Evolutionary conservation across 257 asterid genomes (phyloP).

Genomic region (Agastache rugosa): DNA sequence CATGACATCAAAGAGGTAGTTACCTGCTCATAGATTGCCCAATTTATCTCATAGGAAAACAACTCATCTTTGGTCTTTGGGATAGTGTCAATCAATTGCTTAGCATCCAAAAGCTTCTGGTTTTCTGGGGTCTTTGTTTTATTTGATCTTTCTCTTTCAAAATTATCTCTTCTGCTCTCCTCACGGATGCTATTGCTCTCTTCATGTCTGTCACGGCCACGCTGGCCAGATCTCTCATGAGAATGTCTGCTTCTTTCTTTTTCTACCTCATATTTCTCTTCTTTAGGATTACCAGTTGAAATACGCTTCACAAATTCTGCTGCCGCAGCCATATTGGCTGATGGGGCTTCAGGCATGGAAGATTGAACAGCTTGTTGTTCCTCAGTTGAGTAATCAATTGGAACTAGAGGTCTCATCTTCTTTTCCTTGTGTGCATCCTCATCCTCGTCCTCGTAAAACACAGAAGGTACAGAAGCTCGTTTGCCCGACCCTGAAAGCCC

Average conservation of each 20-base stretch:
- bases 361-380: conserved; percentile 68
- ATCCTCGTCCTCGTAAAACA: conserved; percentile 88
- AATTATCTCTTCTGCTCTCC: conserved; percentile 62
- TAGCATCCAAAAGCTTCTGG: conserved; percentile 89
- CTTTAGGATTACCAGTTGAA: conserved; percentile 64
- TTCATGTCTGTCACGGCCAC: conserved; percentile 75
- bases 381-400: conserved; percentile 93
- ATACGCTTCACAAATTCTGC: conserved; percentile 74
- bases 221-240: conserved; percentile 75
- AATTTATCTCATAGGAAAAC: conserved; percentile 86
- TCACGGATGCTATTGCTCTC: conserved; percentile 58
- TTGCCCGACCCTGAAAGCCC: conserved; percentile 91
- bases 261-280: conserved; percentile 70
- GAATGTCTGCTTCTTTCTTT: conserved; percentile 73
- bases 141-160: conserved; percentile 62
- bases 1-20: conserved; percentile 35
- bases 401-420: conserved; percentile 98
- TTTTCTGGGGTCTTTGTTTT: conserved; percentile 71
- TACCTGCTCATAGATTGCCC: conserved; percentile 90
- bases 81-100: conserved; percentile 92
- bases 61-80: conserved; percentile 97
- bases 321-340: conserved; percentile 61
- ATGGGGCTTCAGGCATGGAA: conserved; percentile 58
- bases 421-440: conserved; percentile 93
- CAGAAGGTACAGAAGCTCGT: conserved; percentile 90